A percentile compares a stretch with the other conserved stretches of the same genome.
Evolutionary conservation across 2,329 filamentous ascomycete species (phyloP).

Genomic region (Fusarium floridanum): DNA sequence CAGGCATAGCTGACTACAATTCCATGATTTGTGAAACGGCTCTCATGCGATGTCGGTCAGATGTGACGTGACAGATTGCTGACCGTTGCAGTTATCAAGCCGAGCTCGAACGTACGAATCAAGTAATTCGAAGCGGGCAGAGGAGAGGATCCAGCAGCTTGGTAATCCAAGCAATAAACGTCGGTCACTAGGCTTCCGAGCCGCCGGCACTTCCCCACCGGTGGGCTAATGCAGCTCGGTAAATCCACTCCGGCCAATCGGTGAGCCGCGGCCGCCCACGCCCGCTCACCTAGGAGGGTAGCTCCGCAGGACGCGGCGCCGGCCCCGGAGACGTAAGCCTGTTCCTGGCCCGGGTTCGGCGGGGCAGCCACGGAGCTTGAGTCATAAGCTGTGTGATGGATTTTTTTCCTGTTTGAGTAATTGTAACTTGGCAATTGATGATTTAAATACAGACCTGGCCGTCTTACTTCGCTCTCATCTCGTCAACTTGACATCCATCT

Average conservation of each 20-base stretch:
- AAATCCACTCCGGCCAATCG: conserved; percentile 37
- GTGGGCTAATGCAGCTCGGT: conserved; percentile 22
- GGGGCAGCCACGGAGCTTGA: conserved; percentile 29
- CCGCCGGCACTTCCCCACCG: conserved; percentile 8
- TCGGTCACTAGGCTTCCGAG: neutral
- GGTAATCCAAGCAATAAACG: conserved; percentile 13
- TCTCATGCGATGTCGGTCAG: neutral
- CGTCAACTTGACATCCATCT: neutral
- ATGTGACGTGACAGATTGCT: neutral
- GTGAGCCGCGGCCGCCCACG: conserved; percentile 35
- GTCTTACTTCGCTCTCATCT: neutral
- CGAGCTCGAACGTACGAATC: conserved; percentile 22
- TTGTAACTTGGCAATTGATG: neutral
- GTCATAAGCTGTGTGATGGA: conserved; percentile 28
- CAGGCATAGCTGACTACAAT: conserved; percentile 15
- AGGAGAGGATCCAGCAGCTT: conserved; percentile 22
- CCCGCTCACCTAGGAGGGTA: conserved; percentile 35
- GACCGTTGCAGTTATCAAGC: conserved; percentile 3
- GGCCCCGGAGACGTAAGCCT: conserved; percentile 43
- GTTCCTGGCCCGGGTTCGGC: no score
- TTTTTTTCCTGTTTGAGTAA: neutral
- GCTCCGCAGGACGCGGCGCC: conserved; percentile 39
- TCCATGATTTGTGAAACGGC: conserved; percentile 17
- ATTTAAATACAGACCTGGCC: conserved; percentile 8
- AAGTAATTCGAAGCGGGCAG: conserved; percentile 14